Evolutionary conservation across 805 yeast species (phyloP).

Genomic region (Starmerella sp.): DNA sequence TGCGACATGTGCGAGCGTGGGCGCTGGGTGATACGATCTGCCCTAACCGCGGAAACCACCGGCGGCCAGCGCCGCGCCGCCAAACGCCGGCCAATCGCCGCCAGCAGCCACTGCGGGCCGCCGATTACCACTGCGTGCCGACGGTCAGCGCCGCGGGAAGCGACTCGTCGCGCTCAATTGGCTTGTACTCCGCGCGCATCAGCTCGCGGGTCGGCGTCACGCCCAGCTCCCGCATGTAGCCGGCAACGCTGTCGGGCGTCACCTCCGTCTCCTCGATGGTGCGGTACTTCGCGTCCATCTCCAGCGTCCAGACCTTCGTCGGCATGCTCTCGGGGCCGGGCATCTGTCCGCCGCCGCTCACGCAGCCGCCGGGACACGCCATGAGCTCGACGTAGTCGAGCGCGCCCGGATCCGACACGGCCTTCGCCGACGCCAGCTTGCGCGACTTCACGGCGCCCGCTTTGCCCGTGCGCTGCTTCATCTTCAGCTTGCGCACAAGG

Average conservation of each 20-base stretch:
- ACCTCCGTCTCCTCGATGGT: conserved; percentile 15
- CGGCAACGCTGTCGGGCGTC: conserved; percentile 6
- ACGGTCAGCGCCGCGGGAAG: conserved; percentile 22
- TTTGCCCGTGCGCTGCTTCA: conserved; percentile 26
- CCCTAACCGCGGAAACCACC: conserved; percentile 3
- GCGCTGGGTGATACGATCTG: background rate
- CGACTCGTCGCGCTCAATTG: conserved; percentile 15
- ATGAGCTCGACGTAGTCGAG: conserved; percentile 84
- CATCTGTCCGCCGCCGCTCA: conserved; percentile 92
- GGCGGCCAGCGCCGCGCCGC: too few relatives aligned
- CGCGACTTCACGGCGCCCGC: conserved; percentile 19
- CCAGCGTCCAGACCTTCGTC: conserved; percentile 27
- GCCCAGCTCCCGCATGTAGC: conserved; percentile 8
- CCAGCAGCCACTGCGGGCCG: background rate
- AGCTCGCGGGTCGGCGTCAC: conserved; percentile 1
- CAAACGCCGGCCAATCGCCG: too few relatives aligned
- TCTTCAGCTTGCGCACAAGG: conserved; percentile 66
- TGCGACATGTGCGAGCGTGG: conserved; percentile 2
- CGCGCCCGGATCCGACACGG: conserved; percentile 47
- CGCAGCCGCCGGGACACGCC: conserved; percentile 98
- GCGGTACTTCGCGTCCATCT: conserved; percentile 31
- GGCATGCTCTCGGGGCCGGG: conserved; percentile 31
- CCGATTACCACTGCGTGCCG: conserved; percentile 23
- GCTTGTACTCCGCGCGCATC: conserved; percentile 18
- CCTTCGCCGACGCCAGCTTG: conserved; percentile 9